These are phyloP conservation scores for Lentinula aciculospora DNA, from an alignment of 768 basidiomycete species.

Conservation along the genomic window DNA sequence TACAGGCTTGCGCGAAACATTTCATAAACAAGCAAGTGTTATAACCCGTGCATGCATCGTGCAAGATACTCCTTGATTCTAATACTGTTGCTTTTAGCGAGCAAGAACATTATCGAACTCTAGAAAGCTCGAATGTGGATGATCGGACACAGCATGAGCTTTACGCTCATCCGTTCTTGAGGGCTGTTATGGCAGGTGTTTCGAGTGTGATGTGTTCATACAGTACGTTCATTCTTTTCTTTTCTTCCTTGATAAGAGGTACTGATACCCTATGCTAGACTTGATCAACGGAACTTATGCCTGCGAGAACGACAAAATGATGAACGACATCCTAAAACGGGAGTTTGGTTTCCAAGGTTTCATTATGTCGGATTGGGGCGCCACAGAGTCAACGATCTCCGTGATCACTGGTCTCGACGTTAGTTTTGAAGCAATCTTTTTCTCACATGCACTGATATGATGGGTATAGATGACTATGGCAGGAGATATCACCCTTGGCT, in stretches of 20 bases:
- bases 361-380: constrained; percentile 74
- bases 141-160: constrained; percentile 78
- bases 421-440: constrained; percentile 15
- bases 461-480: constrained; percentile 67
- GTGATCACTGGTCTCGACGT: constrained; percentile 63
- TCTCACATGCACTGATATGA: neutral
- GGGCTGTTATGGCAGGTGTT: constrained; percentile 70
- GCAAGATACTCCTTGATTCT: too few species aligned
- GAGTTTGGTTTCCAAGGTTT: constrained; percentile 76
- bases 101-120: constrained; percentile 58
- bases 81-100: constrained; percentile 34
- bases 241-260: neutral
- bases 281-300: constrained; percentile 67
- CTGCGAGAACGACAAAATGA: constrained; percentile 64
- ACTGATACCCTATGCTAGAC: constrained; percentile 33
- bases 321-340: constrained; percentile 72
- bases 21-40: constrained; percentile 62
- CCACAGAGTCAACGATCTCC: constrained; percentile 56
- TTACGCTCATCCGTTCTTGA: constrained; percentile 65
- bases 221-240: constrained; percentile 32
- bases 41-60: neutral
- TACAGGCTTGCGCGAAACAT: constrained; percentile 87
- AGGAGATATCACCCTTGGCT: constrained; percentile 46
- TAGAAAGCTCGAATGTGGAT: constrained; percentile 62
- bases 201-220: constrained; percentile 75